These are phyloP conservation scores for Papiliotrema fonsecae DNA, from an alignment of 1,284 basidiomycete species.

Conservation along the genomic window DNA sequence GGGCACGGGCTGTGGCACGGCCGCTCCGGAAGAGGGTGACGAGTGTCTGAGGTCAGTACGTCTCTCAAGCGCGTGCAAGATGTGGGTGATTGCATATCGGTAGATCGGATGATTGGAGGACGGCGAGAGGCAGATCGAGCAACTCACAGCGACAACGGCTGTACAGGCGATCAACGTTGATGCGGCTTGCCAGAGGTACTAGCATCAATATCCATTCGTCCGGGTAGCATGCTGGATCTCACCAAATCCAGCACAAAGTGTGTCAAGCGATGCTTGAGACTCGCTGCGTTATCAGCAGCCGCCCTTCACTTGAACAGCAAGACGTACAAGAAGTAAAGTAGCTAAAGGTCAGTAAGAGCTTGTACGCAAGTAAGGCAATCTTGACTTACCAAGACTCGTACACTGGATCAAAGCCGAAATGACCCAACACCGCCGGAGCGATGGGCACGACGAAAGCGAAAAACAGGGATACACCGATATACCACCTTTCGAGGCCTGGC, in stretches of 20 bases:
- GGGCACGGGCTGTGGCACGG: not conserved
- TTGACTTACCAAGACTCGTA: slow-evolving; percentile 14
- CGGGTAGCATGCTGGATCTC: not conserved
- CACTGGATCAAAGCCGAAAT: slow-evolving; percentile 14
- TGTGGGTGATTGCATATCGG: too few relatives aligned
- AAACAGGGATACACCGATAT: not conserved
- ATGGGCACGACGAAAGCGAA: not conserved
- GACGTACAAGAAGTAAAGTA: slow-evolving; percentile 5
- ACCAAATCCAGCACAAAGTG: slow-evolving; percentile 26
- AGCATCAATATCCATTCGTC: not conserved
- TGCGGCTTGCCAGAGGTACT: slow-evolving; percentile 34
- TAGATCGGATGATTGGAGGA: too few relatives aligned
- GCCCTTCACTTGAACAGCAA: not conserved
- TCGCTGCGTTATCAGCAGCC: slow-evolving; percentile 7
- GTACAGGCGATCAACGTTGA: slow-evolving; percentile 25
- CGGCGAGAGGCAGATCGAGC: too few relatives aligned
- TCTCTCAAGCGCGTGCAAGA: too few relatives aligned
- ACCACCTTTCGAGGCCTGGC: slow-evolving; percentile 18
- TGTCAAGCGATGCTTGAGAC: slow-evolving; percentile 7
- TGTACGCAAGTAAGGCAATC: not conserved
- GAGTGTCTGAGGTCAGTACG: not conserved
- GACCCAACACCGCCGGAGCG: not conserved
- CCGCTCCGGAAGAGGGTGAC: not conserved
- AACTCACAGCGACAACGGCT: slow-evolving; percentile 11
- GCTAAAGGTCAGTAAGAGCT: slow-evolving; percentile 6